Evolutionary conservation across 306 rosid species (phyloP).

Genomic region (Betula pendula): DNA sequence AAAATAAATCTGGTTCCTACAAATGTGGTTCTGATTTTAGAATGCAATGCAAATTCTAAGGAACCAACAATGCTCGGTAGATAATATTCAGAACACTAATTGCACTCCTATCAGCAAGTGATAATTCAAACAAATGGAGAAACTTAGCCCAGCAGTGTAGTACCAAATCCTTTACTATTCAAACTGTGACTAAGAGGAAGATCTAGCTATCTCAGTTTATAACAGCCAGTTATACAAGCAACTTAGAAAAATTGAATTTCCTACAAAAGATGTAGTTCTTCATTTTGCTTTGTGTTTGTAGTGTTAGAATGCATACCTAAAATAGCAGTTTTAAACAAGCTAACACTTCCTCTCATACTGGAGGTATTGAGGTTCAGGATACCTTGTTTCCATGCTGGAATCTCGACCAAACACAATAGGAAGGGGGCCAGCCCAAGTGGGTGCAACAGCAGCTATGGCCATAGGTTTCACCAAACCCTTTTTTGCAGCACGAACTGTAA

Average conservation of each 20-base stretch:
- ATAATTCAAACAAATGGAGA: not conserved
- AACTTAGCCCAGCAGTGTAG: constrained; percentile 9
- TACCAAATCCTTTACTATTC: constrained; percentile 1
- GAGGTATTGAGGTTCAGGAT: constrained; percentile 20
- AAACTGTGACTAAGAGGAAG: not conserved
- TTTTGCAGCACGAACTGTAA: constrained; percentile 74
- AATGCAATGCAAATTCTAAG: not conserved
- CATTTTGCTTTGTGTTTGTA: constrained; percentile 3
- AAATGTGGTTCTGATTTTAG: not conserved
- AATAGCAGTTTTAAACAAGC: not conserved
- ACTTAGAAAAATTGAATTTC: not conserved
- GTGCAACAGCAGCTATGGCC: constrained; percentile 90
- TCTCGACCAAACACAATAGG: constrained; percentile 95
- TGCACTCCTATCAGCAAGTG: not conserved
- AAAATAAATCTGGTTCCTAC: not conserved
- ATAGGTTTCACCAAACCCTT: constrained; percentile 74
- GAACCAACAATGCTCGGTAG: constrained; percentile 7
- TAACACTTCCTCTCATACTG: constrained; percentile 2
- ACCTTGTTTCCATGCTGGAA: constrained; percentile 93
- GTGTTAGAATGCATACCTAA: constrained; percentile 1
- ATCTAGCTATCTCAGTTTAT: not conserved
- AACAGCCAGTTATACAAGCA: not conserved
- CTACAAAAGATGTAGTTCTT: constrained; percentile 1
- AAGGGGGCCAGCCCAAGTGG: constrained; percentile 98
- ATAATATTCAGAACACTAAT: not conserved